phyloP scores from a whole-genome alignment of 2,329 filamentous ascomycete genomes.

The Pseudogymnoascus sp. region DNA sequence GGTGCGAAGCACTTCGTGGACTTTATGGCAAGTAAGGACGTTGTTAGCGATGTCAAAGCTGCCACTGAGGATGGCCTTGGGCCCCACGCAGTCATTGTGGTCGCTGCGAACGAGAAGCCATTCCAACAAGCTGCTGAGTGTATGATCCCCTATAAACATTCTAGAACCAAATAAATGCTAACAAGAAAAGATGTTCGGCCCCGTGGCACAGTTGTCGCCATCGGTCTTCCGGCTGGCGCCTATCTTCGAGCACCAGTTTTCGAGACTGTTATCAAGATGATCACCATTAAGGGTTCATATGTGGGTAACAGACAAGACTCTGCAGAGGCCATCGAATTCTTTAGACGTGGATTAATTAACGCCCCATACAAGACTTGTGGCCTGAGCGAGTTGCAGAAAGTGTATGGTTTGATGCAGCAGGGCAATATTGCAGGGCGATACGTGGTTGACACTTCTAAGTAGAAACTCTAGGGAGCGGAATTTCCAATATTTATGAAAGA shows the following conservation, averaged over 20 bases:
- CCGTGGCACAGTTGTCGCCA: conserved; percentile 74
- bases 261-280: conserved; percentile 80
- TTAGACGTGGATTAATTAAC: conserved; percentile 73
- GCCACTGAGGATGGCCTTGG: conserved; percentile 76
- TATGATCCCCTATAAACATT: background rate
- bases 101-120: conserved; percentile 81
- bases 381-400: conserved; percentile 66
- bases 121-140: conserved; percentile 82
- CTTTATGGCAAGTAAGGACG: conserved; percentile 65
- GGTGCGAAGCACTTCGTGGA: conserved; percentile 71
- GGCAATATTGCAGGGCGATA: conserved; percentile 68
- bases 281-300: conserved; percentile 86
- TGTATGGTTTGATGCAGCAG: conserved; percentile 66
- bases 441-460: conserved; percentile 66
- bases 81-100: conserved; percentile 77
- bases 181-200: conserved; percentile 66
- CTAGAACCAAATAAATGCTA: conserved; percentile 4
- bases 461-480: conserved; percentile 20
- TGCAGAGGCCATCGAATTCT: conserved; percentile 87
- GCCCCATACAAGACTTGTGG: conserved; percentile 80
- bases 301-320: conserved; percentile 88
- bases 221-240: conserved; percentile 76
- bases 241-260: conserved; percentile 80
- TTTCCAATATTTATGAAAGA: background rate
- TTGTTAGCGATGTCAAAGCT: conserved; percentile 76